Conservation (phyloP, 2,329 filamentous ascomycete genomes). For the Alternaria longipes region DNA sequence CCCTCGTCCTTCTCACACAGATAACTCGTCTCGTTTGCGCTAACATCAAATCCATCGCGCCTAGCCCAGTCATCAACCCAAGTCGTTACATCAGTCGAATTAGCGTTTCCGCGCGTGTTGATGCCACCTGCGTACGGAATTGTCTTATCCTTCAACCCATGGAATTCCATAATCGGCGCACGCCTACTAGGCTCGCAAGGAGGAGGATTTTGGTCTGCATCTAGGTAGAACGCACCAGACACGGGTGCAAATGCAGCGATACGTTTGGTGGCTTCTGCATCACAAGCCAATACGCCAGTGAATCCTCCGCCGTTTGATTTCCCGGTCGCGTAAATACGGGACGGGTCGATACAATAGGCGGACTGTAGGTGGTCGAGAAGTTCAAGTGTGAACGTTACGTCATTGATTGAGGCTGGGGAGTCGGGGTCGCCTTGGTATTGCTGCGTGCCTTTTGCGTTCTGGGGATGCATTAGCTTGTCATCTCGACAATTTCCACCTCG, state of each 20-base stretch:
- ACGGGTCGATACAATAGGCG: conserved; percentile 57
- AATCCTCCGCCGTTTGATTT: conserved; percentile 67
- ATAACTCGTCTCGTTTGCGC: conserved; percentile 36
- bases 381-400: conserved; percentile 57
- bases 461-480: conserved; percentile 1
- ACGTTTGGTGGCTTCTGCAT: conserved; percentile 50
- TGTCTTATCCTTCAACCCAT: conserved; percentile 54
- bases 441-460: conserved; percentile 28
- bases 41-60: conserved; percentile 43
- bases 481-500: background rate
- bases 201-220: conserved; percentile 28
- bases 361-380: conserved; percentile 53
- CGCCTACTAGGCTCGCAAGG: conserved; percentile 40
- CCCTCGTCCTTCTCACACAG: conserved; percentile 44
- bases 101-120: conserved; percentile 32
- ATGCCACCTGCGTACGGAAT: conserved; percentile 54
- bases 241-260: conserved; percentile 63
- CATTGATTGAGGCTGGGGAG: conserved; percentile 50
- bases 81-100: conserved; percentile 26
- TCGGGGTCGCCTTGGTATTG: conserved; percentile 58
- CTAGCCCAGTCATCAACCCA: conserved; percentile 53
- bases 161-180: conserved; percentile 57
- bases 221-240: conserved; percentile 58
- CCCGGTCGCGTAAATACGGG: conserved; percentile 58
- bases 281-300: conserved; percentile 59